Evolutionary conservation across 768 basidiomycete species (phyloP).

Genomic region (Exidia glandulosa): DNA sequence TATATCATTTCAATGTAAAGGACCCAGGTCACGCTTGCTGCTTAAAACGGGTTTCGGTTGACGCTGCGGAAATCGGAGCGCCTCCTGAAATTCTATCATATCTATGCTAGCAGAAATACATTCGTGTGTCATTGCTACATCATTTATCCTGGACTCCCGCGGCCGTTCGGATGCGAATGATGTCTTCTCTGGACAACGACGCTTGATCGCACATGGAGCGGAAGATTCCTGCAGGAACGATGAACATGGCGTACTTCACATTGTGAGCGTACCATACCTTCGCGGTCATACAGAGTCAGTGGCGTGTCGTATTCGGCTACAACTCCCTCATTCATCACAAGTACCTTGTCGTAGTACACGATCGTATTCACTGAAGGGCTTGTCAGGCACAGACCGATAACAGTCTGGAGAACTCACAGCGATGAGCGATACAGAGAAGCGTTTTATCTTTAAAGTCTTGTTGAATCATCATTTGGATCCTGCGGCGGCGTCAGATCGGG

Average conservation of each 20-base stretch:
- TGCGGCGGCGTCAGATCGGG: constrained; percentile 19
- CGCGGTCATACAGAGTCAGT: constrained; percentile 47
- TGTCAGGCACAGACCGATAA: constrained; percentile 6
- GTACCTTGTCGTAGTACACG: constrained; percentile 54
- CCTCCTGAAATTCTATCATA: too few species aligned
- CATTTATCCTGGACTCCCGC: background rate
- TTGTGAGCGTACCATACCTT: constrained; percentile 14
- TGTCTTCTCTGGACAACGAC: constrained; percentile 43
- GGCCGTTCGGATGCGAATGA: constrained; percentile 34
- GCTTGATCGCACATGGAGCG: constrained; percentile 63
- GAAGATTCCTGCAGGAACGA: constrained; percentile 41
- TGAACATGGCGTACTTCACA: background rate
- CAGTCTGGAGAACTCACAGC: constrained; percentile 35
- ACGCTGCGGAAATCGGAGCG: too few species aligned
- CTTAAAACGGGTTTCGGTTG: too few species aligned
- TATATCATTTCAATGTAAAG: too few species aligned
- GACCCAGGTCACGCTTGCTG: too few species aligned
- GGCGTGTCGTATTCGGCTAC: constrained; percentile 71
- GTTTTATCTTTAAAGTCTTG: constrained; percentile 46
- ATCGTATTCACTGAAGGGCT: constrained; percentile 15
- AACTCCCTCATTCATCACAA: constrained; percentile 61
- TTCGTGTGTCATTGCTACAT: background rate
- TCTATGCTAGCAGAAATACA: too few species aligned
- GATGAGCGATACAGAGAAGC: constrained; percentile 45
- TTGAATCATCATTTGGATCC: constrained; percentile 55